These are phyloP conservation scores for Ceriops zippeliana DNA, from an alignment of 345 rosid genomes.

Conservation along the genomic window DNA sequence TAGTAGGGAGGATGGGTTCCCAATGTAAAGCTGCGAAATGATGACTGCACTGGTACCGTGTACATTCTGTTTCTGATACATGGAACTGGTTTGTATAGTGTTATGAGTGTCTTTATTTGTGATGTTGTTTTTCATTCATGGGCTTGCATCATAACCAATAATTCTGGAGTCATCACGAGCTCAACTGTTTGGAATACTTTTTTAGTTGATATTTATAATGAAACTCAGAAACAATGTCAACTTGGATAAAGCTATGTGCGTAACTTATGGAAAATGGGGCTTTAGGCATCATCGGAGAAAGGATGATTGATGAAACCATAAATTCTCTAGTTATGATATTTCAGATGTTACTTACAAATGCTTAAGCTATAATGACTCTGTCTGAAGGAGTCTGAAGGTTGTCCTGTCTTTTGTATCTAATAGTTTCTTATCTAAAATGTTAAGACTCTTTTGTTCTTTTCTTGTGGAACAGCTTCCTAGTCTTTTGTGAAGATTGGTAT, in stretches of 20 bases:
- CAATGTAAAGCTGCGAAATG: constrained; percentile 34
- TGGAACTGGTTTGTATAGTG: constrained; percentile 20
- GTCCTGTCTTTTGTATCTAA: not conserved
- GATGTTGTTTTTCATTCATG: not conserved
- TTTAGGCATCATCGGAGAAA: too few relatives aligned
- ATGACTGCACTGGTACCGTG: constrained; percentile 15
- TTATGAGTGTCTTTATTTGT: constrained; percentile 8
- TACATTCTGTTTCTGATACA: constrained; percentile 34
- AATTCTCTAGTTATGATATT: too few relatives aligned
- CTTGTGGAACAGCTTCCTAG: too few relatives aligned
- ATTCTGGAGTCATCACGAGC: constrained; percentile 7
- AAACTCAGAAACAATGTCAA: not conserved
- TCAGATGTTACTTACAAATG: not conserved
- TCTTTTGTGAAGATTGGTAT: too few relatives aligned
- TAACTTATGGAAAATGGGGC: too few relatives aligned
- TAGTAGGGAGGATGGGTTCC: constrained; percentile 36
- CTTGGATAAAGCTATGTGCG: not conserved
- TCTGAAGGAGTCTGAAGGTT: not conserved
- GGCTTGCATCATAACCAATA: constrained; percentile 11
- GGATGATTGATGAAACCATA: too few relatives aligned
- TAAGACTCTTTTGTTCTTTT: too few relatives aligned
- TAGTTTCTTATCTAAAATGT: not conserved
- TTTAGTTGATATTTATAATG: constrained; percentile 1
- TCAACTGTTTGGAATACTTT: not conserved
- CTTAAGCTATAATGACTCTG: not conserved